phyloP scores from a whole-genome alignment of 2,329 filamentous ascomycete species.

The Pseudogymnoascus sp. region DNA sequence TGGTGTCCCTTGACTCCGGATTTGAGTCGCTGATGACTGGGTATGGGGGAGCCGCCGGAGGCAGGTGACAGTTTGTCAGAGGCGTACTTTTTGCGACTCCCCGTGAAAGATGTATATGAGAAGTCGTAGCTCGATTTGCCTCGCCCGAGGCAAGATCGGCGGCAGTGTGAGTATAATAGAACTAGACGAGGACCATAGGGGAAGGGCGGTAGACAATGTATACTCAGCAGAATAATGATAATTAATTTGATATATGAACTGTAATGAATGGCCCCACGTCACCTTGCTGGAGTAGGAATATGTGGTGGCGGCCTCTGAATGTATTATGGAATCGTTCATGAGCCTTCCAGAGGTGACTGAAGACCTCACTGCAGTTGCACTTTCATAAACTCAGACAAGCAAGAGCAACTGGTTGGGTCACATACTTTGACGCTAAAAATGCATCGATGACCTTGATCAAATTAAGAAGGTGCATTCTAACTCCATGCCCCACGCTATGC shows the following conservation, averaged over 20 bases:
- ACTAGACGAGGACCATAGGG: conserved; percentile 8
- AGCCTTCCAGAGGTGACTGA: background rate
- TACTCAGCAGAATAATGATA: conserved; percentile 1
- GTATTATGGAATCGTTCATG: background rate
- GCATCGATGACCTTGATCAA: background rate
- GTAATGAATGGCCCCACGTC: background rate
- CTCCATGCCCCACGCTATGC: background rate
- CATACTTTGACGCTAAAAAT: background rate
- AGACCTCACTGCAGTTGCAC: background rate
- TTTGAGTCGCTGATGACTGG: conserved; percentile 27
- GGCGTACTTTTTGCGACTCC: conserved; percentile 36
- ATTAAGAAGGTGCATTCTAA: conserved; percentile 4
- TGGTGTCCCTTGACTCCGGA: conserved; percentile 24
- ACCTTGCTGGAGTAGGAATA: background rate
- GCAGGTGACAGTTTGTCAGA: conserved; percentile 18
- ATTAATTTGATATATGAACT: conserved; percentile 3
- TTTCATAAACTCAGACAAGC: background rate
- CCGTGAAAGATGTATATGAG: conserved; percentile 41
- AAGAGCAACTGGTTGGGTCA: background rate
- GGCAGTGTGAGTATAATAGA: background rate
- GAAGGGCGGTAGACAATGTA: background rate
- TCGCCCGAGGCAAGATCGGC: conserved; percentile 13
- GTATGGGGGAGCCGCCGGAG: conserved; percentile 15
- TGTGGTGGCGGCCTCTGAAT: background rate
- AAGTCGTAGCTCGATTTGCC: conserved; percentile 37